Percentiles rank a stretch among this genome's conserved stretches.
phyloP scores from a whole-genome alignment of 2,329 filamentous ascomycete genomes.

The Leptographium galeiforme region DNA sequence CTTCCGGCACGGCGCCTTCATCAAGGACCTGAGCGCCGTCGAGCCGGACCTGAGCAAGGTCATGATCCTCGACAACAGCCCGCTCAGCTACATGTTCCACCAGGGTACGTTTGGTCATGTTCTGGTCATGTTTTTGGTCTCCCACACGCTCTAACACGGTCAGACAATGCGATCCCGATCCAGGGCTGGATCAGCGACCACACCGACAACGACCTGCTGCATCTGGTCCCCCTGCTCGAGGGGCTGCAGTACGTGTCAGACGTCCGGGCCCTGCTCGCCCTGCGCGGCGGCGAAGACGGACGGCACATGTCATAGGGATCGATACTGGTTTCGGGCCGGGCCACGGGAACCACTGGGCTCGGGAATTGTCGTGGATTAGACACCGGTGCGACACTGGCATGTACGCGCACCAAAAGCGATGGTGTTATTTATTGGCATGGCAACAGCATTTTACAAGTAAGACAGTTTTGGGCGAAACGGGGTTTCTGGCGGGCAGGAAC shows the following conservation, averaged over 20 bases:
- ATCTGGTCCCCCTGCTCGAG: slow-evolving; percentile 84
- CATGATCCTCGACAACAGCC: slow-evolving; percentile 98
- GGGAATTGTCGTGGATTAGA: neutral
- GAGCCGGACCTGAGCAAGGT: slow-evolving; percentile 96
- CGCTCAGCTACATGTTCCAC: slow-evolving; percentile 96
- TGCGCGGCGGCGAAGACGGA: slow-evolving; percentile 73
- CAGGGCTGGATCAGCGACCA: slow-evolving; percentile 99
- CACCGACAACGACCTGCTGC: slow-evolving; percentile 87
- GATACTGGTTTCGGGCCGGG: neutral
- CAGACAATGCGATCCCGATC: slow-evolving; percentile 97
- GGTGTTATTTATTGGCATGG: neutral
- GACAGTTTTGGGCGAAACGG: neutral
- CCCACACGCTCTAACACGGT: slow-evolving; percentile 9
- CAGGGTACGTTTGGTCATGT: too few relatives aligned
- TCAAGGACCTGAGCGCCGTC: slow-evolving; percentile 92
- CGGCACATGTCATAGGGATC: slow-evolving; percentile 34
- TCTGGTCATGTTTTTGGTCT: too few relatives aligned
- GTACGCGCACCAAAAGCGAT: neutral
- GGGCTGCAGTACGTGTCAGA: slow-evolving; percentile 94
- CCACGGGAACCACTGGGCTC: neutral
- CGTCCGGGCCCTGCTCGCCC: slow-evolving; percentile 75
- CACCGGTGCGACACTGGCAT: neutral
- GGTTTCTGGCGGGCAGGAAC: neutral
- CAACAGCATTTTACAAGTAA: neutral
- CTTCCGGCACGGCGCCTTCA: slow-evolving; percentile 87